These are phyloP conservation scores for Herpetomonas samuelpessoai DNA, from an alignment of 208 protist genomes.

Conservation along the genomic window DNA sequence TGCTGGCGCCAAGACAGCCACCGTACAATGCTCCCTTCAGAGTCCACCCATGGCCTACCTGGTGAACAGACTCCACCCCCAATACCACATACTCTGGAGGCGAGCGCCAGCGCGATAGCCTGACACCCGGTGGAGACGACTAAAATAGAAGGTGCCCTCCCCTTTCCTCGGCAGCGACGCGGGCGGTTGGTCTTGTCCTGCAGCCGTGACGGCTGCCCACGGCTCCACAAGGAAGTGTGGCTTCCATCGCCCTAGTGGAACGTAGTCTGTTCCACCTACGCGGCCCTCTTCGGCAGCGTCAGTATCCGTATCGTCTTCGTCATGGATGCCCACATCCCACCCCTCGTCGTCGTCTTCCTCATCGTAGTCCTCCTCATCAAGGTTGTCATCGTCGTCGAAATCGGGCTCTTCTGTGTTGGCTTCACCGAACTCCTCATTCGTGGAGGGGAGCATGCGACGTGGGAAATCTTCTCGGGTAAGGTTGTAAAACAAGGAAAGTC, in stretches of 20 bases:
- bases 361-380: background rate
- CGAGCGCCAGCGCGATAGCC: conserved; percentile 38
- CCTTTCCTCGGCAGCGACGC: conserved; percentile 33
- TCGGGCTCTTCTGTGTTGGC: background rate
- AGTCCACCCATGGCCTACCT: too few relatives aligned
- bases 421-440: background rate
- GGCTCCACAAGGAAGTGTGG: conserved; percentile 48
- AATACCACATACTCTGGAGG: conserved; percentile 14
- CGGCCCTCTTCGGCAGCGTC: background rate
- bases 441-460: background rate
- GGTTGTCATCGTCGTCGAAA: background rate
- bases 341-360: background rate
- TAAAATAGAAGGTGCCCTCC: conserved; percentile 66
- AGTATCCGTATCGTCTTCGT: background rate
- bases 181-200: too few relatives aligned
- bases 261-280: background rate
- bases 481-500: background rate
- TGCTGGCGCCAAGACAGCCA: too few relatives aligned
- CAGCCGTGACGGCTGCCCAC: too few relatives aligned
- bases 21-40: too few relatives aligned
- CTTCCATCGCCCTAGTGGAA: background rate
- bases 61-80: conserved; percentile 3
- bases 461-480: background rate
- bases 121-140: conserved; percentile 54
- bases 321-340: too few relatives aligned